A percentile compares a stretch with the other conserved stretches of the same genome.
Evolutionary conservation across 1,284 basidiomycete species (phyloP).

Genomic region (Pholiota adiposa): DNA sequence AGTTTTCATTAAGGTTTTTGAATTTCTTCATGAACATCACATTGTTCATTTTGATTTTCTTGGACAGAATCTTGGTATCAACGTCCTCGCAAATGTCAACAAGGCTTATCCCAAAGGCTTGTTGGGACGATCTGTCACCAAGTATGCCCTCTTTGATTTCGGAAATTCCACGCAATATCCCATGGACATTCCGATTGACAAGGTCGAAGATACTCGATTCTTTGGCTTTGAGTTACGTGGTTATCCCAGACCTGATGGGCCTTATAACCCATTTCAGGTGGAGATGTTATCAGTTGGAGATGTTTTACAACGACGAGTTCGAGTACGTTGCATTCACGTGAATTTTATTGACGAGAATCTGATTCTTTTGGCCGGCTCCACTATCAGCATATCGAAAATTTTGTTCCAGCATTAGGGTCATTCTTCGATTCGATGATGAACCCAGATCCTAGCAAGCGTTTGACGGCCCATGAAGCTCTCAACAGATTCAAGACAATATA

Average conservation of each 20-base stretch:
- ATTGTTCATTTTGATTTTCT: background rate
- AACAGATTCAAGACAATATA: no score
- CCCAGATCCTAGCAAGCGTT: background rate
- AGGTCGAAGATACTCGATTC: background rate
- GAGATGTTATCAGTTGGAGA: conserved; percentile 3
- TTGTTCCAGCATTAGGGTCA: conserved; percentile 4
- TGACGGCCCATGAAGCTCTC: background rate
- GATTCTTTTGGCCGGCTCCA: no score
- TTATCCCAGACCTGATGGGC: background rate
- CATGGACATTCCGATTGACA: background rate
- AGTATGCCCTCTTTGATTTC: conserved; percentile 13
- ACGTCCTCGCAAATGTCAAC: no score
- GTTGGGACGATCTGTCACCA: background rate
- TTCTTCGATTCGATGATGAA: conserved; percentile 10
- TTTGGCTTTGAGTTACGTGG: background rate
- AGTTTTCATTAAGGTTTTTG: background rate
- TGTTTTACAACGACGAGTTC: background rate
- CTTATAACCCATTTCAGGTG: conserved; percentile 10
- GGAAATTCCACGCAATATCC: conserved; percentile 12
- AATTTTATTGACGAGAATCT: no score
- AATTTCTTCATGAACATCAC: background rate
- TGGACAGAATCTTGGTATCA: background rate
- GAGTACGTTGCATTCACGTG: background rate
- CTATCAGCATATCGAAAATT: conserved; percentile 8
- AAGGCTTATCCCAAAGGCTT: conserved; percentile 3